Evolutionary conservation across 495 filamentous ascomycete species (phyloP), one percentile per base, ranked within the genome.

Genomic region (Penicillium fimorum): DNA sequence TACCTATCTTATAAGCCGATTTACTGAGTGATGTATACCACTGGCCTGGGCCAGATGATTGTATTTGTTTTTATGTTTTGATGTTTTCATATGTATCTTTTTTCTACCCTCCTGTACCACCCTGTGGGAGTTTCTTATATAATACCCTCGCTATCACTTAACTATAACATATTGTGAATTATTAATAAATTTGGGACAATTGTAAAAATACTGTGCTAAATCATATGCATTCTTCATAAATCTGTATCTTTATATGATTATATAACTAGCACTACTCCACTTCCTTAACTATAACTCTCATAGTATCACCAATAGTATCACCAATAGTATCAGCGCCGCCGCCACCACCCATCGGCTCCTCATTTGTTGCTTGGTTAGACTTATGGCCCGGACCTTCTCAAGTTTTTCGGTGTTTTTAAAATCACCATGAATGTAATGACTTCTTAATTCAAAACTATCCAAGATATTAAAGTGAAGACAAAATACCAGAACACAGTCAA

Each of bases 1-100:
- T 13, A 66, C 64, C 40, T 74, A 75, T 63, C 42, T 64, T 15
- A 72, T 76, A 68, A 68, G 64, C 29, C 58, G 70, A 17, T 55
- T 75, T 35, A 33, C 55, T 24, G 47, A 52, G 13, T 66, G 38
- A 62, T 38, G n/a, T 38, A 38, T 38, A 38, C 15, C 35, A 37
- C 13, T n/a, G 15, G 35, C 35, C 35, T 37, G 5, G 35, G 15
- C 15, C 35, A 35, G 35, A 33, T 15, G 35, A 37, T 15, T 37
- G 35, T 56, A 18, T 35, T 13, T 53, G 1, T 40, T 45, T 5
- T 15, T 24, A 18, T 18, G 40, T 11, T 20, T 22, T 22, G 3
- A 20, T 42, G 17, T 20, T 12, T 43, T 12, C 15, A 37, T n/a
- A 37, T 37, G 10, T 37, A 22, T 22, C 22, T 4, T 37, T 15